Evolutionary conservation across 2,329 filamentous ascomycete species (phyloP).

Genomic region (Calonectria multiphialidica): DNA sequence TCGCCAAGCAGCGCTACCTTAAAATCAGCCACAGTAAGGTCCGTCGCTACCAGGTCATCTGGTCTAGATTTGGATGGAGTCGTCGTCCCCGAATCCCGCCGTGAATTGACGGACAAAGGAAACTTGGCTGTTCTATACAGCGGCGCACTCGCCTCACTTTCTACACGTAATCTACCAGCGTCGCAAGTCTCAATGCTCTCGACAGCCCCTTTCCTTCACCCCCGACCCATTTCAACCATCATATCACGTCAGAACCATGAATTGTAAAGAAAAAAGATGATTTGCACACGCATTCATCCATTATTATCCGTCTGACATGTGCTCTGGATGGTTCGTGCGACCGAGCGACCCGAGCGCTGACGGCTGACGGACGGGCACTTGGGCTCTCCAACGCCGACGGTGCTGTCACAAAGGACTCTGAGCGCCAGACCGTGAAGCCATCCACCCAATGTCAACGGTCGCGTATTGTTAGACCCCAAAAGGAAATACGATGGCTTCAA

Average conservation of each 20-base stretch:
- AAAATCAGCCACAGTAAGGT: neutral
- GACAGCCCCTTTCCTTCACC: too few relatives aligned
- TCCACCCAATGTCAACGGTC: neutral
- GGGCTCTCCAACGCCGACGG: too few relatives aligned
- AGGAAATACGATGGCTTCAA: constrained; percentile 6
- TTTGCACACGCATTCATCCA: neutral
- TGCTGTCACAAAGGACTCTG: neutral
- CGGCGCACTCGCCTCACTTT: neutral
- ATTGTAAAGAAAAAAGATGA: neutral
- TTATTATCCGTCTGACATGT: neutral
- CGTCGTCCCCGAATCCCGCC: neutral
- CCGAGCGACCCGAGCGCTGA: neutral
- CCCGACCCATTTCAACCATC: neutral
- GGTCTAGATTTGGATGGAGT: neutral
- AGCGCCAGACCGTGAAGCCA: neutral
- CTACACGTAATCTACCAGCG: neutral
- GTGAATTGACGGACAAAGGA: neutral
- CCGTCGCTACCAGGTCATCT: neutral
- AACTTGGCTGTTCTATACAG: neutral
- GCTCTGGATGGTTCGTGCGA: neutral
- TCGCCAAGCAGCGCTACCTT: neutral
- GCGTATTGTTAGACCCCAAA: neutral
- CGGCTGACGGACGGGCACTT: neutral
- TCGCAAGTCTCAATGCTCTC: neutral
- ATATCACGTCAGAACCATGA: too few relatives aligned